Conservation (phyloP, 352 stramenopile genomes). For the Phytophthora meadii region DNA sequence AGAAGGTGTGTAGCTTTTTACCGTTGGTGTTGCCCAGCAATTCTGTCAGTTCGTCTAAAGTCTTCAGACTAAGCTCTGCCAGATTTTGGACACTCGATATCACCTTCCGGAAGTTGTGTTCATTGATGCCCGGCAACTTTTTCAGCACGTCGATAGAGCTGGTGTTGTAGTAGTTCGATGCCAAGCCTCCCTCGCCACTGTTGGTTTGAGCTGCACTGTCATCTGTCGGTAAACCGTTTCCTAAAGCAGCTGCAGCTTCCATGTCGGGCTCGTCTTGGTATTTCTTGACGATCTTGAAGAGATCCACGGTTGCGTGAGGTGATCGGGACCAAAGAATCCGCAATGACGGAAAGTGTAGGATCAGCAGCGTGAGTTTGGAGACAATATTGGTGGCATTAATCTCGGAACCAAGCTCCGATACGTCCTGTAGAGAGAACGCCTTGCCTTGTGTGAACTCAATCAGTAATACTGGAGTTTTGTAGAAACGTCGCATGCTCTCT, state of each 20-base stretch:
- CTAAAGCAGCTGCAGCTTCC: slow-evolving; percentile 67
- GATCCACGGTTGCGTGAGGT: slow-evolving; percentile 89
- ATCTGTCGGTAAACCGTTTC: slow-evolving; percentile 46
- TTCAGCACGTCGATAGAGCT: slow-evolving; percentile 94
- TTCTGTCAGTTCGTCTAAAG: slow-evolving; percentile 66
- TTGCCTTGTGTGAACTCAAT: slow-evolving; percentile 95
- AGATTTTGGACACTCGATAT: slow-evolving; percentile 73
- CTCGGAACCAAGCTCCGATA: slow-evolving; percentile 92
- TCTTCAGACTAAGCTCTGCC: slow-evolving; percentile 73
- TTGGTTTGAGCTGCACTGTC: slow-evolving; percentile 26
- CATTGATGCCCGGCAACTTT: slow-evolving; percentile 95
- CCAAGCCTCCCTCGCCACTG: slow-evolving; percentile 35
- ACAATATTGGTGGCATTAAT: slow-evolving; percentile 94
- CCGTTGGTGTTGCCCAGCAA: slow-evolving; percentile 79
- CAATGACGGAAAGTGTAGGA: slow-evolving; percentile 95
- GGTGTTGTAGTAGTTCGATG: slow-evolving; percentile 87
- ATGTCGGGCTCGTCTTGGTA: slow-evolving; percentile 89
- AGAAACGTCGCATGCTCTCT: slow-evolving; percentile 84
- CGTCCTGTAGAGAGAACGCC: slow-evolving; percentile 87
- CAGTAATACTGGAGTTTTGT: slow-evolving; percentile 93
- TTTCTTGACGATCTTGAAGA: slow-evolving; percentile 86
- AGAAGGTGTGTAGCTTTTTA: slow-evolving; percentile 85
- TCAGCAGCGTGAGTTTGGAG: slow-evolving; percentile 95
- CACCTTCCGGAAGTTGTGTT: slow-evolving; percentile 92
- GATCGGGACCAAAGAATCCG: slow-evolving; percentile 96